Base-by-base conservation (phyloP, 768 basidiomycete species). In the Cystoderma amianthinum region DNA sequence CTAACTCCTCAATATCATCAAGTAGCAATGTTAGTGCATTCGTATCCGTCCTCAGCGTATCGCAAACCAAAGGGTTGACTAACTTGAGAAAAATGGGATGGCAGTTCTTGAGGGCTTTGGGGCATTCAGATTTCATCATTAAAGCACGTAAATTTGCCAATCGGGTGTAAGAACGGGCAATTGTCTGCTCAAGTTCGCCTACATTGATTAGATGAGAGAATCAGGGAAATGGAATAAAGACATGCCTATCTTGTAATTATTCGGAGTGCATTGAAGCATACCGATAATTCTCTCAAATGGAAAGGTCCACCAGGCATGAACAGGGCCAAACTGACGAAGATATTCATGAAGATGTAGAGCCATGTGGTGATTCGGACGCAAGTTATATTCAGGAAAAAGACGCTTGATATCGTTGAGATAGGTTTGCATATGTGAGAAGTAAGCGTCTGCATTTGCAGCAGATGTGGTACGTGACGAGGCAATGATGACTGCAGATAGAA, bases 251-350 rank as follows among this genome's bases (percentile, higher is more conserved):
- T 50, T 55, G 25, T 48, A 40, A 42, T 70, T 71, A 0, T 48
- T 63, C 4, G 48, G 35, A 9, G 67, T 49, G 1, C 46, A 34
- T 34, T 71, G 65, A 1, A 71, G 44, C 25, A 48, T 54, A 0
- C 67, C 61, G 37, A 70, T 69, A 9, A 62, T 42, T 0, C 52
- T 39, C 39, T 71, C 63, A 33, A 61, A 67, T 0, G 61, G 63
- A 44, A 62, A 69, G 2, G 53, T 49, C 62, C 64, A 68, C 69
- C 64, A 71, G 1, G 55, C 55, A 30, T 54, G 51, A 0, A 61
- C 49, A n/a, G 64, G 65, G 0, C 68, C 61, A 42, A 55, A 67
- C 0, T 42, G 16, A 1, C 64, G 43, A 30, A 60, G 60, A 22
- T 67, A 50, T 4, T 57, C 43, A 11, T 38, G 45, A 11, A 63